Evolutionary conservation across 495 filamentous ascomycete genomes (phyloP).

Genomic region (Cercophora samala): DNA sequence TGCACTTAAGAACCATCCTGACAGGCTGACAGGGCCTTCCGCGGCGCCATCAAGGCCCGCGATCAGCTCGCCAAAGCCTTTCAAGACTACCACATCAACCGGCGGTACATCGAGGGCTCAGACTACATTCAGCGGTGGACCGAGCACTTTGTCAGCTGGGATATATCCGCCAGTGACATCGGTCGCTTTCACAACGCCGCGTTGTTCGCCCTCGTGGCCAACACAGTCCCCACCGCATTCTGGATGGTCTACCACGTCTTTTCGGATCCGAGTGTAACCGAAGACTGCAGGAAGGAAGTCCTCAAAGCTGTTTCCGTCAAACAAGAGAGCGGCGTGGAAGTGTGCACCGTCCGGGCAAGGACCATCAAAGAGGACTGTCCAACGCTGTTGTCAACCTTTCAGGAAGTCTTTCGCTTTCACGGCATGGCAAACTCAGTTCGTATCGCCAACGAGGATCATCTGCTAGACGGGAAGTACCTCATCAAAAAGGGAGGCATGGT

Average conservation of each 20-base stretch:
- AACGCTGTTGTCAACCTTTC: slow-evolving; percentile 25
- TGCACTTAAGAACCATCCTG: not conserved
- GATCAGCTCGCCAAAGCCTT: slow-evolving; percentile 23
- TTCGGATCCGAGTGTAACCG: slow-evolving; percentile 21
- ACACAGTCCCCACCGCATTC: not conserved
- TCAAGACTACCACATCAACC: slow-evolving; percentile 20
- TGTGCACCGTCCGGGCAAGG: slow-evolving; percentile 21
- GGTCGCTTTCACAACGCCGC: slow-evolving; percentile 27
- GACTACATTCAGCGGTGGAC: slow-evolving; percentile 21
- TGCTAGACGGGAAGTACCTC: slow-evolving; percentile 28
- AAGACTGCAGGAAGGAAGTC: slow-evolving; percentile 27
- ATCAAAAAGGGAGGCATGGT: slow-evolving; percentile 36
- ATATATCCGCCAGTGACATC: slow-evolving; percentile 21
- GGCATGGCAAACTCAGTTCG: slow-evolving; percentile 24
- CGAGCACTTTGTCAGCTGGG: slow-evolving; percentile 24
- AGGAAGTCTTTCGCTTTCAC: slow-evolving; percentile 31
- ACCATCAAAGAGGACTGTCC: slow-evolving; percentile 24
- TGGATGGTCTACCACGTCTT: slow-evolving; percentile 15
- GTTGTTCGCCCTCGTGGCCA: not conserved
- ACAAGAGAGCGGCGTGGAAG: not conserved
- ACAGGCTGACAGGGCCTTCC: slow-evolving; percentile 9
- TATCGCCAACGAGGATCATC: slow-evolving; percentile 28
- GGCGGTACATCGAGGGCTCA: slow-evolving; percentile 20
- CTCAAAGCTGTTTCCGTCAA: slow-evolving; percentile 16
- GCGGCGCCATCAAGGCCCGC: slow-evolving; percentile 15